These are phyloP conservation scores for Dendrostoma leiphaemia DNA, from an alignment of 2,329 filamentous ascomycete genomes.

Conservation along the genomic window DNA sequence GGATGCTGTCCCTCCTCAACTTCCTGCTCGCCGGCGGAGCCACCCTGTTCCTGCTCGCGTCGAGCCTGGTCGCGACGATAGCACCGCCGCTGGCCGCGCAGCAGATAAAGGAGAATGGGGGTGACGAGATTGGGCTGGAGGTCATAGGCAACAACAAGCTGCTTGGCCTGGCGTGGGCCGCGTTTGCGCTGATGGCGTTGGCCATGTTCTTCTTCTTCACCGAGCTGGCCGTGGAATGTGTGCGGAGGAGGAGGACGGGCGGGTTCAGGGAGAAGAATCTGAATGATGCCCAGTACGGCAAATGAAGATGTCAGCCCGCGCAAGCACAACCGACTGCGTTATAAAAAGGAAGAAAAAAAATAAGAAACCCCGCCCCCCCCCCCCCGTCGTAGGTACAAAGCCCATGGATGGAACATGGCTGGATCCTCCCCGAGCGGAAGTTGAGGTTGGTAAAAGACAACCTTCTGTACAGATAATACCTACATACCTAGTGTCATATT, in stretches of 20 bases:
- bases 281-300: too few relatives aligned
- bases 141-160: slow-evolving; percentile 44
- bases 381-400: too few relatives aligned
- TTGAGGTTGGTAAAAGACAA: too few relatives aligned
- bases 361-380: too few relatives aligned
- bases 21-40: slow-evolving; percentile 35
- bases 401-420: too few relatives aligned
- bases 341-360: too few relatives aligned
- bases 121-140: slow-evolving; percentile 42
- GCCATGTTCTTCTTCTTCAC: slow-evolving; percentile 17
- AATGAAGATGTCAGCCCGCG: too few relatives aligned
- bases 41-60: slow-evolving; percentile 36
- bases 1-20: slow-evolving; percentile 34
- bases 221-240: slow-evolving; percentile 12
- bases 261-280: neutral
- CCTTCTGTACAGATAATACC: too few relatives aligned
- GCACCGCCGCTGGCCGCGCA: slow-evolving; percentile 40
- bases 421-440: too few relatives aligned
- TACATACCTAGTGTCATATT: too few relatives aligned
- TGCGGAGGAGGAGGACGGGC: neutral
- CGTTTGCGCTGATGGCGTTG: slow-evolving; percentile 42
- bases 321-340: too few relatives aligned
- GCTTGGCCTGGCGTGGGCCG: slow-evolving; percentile 44
- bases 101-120: slow-evolving; percentile 21
- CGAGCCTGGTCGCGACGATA: slow-evolving; percentile 42